These are phyloP conservation scores for Pleurotus citrinopileatus DNA, from an alignment of 768 basidiomycete species.

Conservation along the genomic window DNA sequence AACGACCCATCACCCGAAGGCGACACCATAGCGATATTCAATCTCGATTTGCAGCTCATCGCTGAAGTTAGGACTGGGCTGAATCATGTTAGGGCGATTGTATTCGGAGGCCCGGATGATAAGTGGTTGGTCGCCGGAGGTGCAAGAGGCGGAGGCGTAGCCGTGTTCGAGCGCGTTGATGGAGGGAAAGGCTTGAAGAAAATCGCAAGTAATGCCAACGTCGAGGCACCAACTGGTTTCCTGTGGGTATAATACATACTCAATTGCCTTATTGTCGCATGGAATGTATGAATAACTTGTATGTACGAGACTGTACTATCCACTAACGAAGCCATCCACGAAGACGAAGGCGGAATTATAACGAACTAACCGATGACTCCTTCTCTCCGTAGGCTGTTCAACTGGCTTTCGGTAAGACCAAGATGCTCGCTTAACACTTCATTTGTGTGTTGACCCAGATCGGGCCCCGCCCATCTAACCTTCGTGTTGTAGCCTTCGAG, in stretches of 20 bases:
- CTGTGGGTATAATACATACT: conserved; percentile 39
- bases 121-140: conserved; percentile 68
- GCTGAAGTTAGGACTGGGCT: conserved; percentile 68
- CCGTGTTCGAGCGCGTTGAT: conserved; percentile 64
- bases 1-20: conserved; percentile 69
- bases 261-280: background rate
- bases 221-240: conserved; percentile 53
- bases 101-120: conserved; percentile 59
- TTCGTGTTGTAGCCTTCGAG: conserved; percentile 55
- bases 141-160: conserved; percentile 59
- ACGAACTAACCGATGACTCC: conserved; percentile 38
- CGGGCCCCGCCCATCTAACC: conserved; percentile 68
- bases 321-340: background rate
- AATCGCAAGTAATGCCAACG: conserved; percentile 41
- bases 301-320: background rate
- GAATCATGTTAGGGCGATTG: conserved; percentile 67
- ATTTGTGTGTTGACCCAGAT: conserved; percentile 59
- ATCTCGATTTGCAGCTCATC: conserved; percentile 50
- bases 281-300: background rate
- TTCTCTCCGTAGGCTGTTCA: conserved; percentile 35
- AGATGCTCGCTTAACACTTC: conserved; percentile 44
- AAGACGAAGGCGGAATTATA: background rate
- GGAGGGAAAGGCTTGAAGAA: conserved; percentile 54
- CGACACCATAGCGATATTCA: conserved; percentile 72
- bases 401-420: conserved; percentile 32